Conservation (phyloP, 2,329 filamentous ascomycete genomes). For the Macroventuria anomochaeta region DNA sequence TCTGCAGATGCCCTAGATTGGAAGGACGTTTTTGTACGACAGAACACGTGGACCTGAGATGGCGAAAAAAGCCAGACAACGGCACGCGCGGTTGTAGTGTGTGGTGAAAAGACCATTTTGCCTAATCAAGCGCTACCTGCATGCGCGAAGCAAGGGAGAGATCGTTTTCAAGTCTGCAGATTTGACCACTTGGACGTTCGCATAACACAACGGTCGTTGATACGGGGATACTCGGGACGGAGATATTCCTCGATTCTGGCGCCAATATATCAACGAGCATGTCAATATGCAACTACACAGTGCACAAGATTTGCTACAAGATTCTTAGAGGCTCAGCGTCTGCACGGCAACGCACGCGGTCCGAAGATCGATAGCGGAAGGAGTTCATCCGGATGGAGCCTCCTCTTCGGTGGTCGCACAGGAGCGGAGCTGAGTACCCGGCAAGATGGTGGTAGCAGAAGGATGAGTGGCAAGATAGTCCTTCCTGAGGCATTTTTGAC, state of each 20-base stretch:
- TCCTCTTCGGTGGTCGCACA: slow-evolving; percentile 1
- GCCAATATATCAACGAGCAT: slow-evolving; percentile 1
- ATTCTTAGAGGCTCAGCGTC: not conserved
- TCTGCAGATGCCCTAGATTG: slow-evolving; percentile 28
- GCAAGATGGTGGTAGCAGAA: not conserved
- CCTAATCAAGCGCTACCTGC: slow-evolving; percentile 8
- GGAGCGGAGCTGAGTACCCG: not conserved
- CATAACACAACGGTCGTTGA: not conserved
- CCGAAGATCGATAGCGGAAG: not conserved
- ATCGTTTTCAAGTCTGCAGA: not conserved
- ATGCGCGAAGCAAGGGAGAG: slow-evolving; percentile 8
- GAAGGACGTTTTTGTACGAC: slow-evolving; percentile 30
- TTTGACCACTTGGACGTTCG: not conserved
- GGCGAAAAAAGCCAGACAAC: slow-evolving; percentile 11
- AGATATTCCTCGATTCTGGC: not conserved
- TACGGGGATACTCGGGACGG: not conserved
- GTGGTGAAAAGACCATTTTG: slow-evolving; percentile 9
- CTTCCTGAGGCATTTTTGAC: not conserved
- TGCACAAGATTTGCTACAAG: not conserved
- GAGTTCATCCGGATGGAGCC: not conserved
- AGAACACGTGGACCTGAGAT: slow-evolving; percentile 29
- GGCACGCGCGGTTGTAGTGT: slow-evolving; percentile 25
- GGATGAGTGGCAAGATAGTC: not conserved
- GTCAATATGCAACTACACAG: not conserved
- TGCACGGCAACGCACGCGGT: not conserved